Conservation (phyloP, 1,284 basidiomycete genomes). For the Melanopsichium pennsylvanicum region DNA sequence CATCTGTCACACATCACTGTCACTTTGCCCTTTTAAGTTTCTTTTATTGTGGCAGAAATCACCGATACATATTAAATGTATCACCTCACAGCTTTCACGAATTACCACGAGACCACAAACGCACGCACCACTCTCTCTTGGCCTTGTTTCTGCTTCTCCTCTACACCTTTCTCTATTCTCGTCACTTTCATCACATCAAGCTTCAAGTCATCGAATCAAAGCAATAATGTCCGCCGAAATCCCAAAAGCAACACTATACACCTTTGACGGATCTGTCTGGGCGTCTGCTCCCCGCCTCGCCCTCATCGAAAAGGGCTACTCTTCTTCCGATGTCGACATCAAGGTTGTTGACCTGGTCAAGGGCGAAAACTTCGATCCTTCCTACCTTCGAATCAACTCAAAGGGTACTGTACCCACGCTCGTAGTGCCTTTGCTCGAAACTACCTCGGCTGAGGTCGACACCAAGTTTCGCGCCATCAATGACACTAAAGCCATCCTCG, state of each 20-base stretch:
- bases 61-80: too few species aligned
- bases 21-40: too few species aligned
- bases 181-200: too few species aligned
- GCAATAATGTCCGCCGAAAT: conserved; percentile 23
- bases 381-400: conserved; percentile 78
- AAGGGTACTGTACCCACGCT: conserved; percentile 86
- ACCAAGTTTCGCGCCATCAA: conserved; percentile 81
- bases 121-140: too few species aligned
- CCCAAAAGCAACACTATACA: conserved; percentile 54
- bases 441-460: conserved; percentile 75
- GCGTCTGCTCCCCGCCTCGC: conserved; percentile 42
- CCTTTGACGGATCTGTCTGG: conserved; percentile 53
- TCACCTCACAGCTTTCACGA: too few species aligned
- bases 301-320: conserved; percentile 54
- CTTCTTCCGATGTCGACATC: conserved; percentile 50
- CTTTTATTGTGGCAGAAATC: too few species aligned
- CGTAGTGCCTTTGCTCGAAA: conserved; percentile 80
- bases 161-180: too few species aligned
- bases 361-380: conserved; percentile 73
- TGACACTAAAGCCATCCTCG: conserved; percentile 79
- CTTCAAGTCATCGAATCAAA: too few species aligned
- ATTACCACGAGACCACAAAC: too few species aligned
- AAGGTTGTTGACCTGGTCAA: conserved; percentile 55
- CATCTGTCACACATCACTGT: too few species aligned
- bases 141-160: too few species aligned